These are phyloP conservation scores for Pythium brachiatum DNA, from an alignment of 352 stramenopile species.

Conservation along the genomic window DNA sequence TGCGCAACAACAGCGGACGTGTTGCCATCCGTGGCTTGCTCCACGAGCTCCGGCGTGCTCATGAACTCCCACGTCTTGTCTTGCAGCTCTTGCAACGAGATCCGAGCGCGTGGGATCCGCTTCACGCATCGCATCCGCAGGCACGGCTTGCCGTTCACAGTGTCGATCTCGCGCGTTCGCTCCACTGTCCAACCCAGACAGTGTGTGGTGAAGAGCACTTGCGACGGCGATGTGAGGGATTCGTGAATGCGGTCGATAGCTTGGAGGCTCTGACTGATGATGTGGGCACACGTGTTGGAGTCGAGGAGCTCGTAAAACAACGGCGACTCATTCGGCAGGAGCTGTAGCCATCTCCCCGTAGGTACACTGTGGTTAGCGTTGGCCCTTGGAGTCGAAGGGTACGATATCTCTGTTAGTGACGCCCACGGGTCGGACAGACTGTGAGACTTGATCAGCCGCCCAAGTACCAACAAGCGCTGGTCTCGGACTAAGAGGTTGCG, in stretches of 20 bases:
- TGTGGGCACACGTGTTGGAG: no score
- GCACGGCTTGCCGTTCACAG: background rate
- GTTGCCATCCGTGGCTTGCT: constrained; percentile 1
- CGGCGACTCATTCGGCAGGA: no score
- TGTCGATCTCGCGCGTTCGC: constrained; percentile 1
- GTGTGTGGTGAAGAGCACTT: background rate
- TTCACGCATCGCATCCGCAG: constrained; percentile 10
- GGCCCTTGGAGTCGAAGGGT: no score
- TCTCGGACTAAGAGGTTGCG: background rate
- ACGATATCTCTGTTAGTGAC: no score
- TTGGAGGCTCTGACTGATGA: no score
- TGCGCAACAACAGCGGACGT: background rate
- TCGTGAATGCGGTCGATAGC: background rate
- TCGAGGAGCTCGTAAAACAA: no score
- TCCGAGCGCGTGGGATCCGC: background rate
- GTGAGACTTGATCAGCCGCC: background rate
- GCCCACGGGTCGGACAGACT: background rate
- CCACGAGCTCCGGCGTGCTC: constrained; percentile 8
- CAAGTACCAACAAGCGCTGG: background rate
- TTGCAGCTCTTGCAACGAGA: background rate
- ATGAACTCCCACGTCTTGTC: constrained; percentile 13
- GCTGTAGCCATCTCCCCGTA: no score
- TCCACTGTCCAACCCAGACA: constrained; percentile 13
- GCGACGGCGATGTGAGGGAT: background rate
- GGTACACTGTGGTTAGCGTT: no score